phyloP scores from a whole-genome alignment of 345 rosid species.

The Leavenworthia alabamica region DNA sequence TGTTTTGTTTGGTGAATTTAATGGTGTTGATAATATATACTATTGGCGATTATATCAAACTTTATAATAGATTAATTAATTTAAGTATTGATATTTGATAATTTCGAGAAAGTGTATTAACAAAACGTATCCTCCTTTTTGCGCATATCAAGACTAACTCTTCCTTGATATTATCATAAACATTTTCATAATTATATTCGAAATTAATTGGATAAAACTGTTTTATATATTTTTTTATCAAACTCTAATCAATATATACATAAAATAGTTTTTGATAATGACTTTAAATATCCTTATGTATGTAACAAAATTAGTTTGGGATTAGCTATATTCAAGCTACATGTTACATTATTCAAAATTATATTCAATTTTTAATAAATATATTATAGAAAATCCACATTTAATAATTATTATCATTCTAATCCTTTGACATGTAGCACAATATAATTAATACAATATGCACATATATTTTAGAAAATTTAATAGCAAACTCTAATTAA shows the following conservation, averaged over 20 bases:
- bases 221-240: no score
- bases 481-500: background rate
- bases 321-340: no score
- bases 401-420: no score
- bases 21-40: background rate
- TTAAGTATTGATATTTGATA: background rate
- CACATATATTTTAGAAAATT: background rate
- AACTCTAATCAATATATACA: background rate
- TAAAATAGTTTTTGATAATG: no score
- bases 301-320: no score
- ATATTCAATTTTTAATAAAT: background rate
- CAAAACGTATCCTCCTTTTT: slow-evolving; percentile 12
- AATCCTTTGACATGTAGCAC: no score
- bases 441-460: background rate
- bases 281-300: background rate
- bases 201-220: no score
- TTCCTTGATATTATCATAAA: no score
- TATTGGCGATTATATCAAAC: background rate
- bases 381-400: no score
- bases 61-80: background rate
- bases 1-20: background rate
- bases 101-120: slow-evolving; percentile 23
- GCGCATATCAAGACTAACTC: slow-evolving; percentile 21
- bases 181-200: no score
- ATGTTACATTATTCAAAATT: no score